phyloP scores from a whole-genome alignment of 225 moss, liverwort and hornwort species.

The Pleurozium schreberi region DNA sequence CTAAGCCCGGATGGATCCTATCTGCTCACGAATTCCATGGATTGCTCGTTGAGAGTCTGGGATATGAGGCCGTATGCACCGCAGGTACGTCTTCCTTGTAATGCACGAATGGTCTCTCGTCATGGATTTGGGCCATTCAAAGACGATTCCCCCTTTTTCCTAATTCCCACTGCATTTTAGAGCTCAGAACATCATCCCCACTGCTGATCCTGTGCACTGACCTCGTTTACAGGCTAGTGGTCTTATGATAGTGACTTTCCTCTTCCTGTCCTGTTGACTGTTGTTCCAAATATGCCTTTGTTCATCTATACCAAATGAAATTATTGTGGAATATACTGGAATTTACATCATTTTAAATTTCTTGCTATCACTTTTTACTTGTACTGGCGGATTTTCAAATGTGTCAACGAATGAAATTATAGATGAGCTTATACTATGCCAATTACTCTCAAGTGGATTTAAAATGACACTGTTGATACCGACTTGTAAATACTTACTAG shows the following conservation, averaged over 20 bases:
- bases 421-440: neutral
- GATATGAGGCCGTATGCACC: conserved; percentile 97
- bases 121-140: neutral
- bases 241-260: conserved; percentile 36
- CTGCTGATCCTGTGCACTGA: neutral
- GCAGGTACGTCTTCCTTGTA: conserved; percentile 12
- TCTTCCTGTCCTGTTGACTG: neutral
- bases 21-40: conserved; percentile 92
- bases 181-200: neutral
- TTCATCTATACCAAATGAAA: neutral
- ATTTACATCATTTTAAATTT: neutral
- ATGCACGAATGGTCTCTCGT: conserved; percentile 11
- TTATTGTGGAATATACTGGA: neutral
- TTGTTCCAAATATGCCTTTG: neutral
- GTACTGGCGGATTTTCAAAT: neutral
- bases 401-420: neutral
- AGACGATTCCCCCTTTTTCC: neutral
- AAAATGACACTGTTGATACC: neutral
- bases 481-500: neutral
- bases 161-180: neutral
- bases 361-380: neutral
- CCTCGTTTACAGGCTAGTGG: neutral
- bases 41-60: conserved; percentile 91
- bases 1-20: conserved; percentile 93
- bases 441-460: no score